These are phyloP conservation scores for Nemophila menziesii DNA, from an alignment of 257 asterid species.

Conservation along the genomic window DNA sequence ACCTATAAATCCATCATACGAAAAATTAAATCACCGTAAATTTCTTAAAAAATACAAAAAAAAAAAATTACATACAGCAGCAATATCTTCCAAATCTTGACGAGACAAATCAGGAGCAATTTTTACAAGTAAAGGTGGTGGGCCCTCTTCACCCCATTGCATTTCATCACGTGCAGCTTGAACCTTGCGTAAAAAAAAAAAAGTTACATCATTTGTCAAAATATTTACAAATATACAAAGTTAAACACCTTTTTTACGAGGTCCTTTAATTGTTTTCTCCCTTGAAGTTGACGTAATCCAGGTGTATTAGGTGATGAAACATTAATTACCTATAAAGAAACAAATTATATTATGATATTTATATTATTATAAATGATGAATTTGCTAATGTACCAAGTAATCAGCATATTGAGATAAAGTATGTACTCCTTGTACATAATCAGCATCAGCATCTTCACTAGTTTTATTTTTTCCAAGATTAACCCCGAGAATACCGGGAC, in stretches of 20 bases:
- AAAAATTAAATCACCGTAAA: conserved; percentile 10
- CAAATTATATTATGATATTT: too few species aligned
- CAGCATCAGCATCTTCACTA: conserved; percentile 94
- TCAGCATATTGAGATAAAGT: conserved; percentile 96
- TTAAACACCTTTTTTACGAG: conserved; percentile 75
- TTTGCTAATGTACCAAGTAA: conserved; percentile 98
- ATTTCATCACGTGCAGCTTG: conserved; percentile 99
- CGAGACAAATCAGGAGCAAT: conserved; percentile 93
- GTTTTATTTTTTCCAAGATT: conserved; percentile 94
- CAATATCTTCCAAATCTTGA: conserved; percentile 96
- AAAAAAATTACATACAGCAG: conserved; percentile 40
- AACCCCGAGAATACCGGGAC: conserved; percentile 97
- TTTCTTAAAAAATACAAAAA: neutral
- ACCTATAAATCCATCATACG: conserved; percentile 43
- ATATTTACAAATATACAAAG: conserved; percentile 5
- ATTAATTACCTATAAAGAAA: conserved; percentile 58
- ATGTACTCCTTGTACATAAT: conserved; percentile 99
- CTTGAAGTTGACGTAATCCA: conserved; percentile 95
- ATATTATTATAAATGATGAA: too few species aligned
- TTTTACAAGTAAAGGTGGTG: conserved; percentile 92
- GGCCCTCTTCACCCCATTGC: conserved; percentile 99
- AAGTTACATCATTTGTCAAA: too few species aligned
- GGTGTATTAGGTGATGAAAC: conserved; percentile 97
- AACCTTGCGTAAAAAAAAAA: conserved; percentile 32
- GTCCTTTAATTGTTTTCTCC: conserved; percentile 91